Evolutionary conservation across 2,329 filamentous ascomycete genomes (phyloP).

Genomic region (Trichophyton mentagrophytes): DNA sequence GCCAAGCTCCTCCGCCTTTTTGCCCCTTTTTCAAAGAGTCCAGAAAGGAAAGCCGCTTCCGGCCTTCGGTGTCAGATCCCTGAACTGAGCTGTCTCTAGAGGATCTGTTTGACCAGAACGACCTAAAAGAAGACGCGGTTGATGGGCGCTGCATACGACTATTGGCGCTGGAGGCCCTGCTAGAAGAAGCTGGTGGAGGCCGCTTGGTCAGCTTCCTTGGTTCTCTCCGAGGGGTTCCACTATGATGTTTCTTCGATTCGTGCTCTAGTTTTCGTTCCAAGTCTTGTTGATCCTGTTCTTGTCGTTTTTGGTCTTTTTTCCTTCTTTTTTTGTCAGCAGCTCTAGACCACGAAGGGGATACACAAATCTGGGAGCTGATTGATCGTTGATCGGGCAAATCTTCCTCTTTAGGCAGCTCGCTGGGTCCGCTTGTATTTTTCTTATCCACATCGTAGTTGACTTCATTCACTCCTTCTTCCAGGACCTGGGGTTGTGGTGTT

Average conservation of each 20-base stretch:
- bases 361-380: conserved; percentile 13
- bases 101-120: conserved; percentile 11
- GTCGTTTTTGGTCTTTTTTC: conserved; percentile 12
- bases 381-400: conserved; percentile 21
- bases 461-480: not conserved
- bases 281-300: conserved; percentile 13
- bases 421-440: no score
- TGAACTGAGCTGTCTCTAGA: conserved; percentile 12
- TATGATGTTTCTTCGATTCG: conserved; percentile 5
- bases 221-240: conserved; percentile 5
- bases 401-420: conserved; percentile 18
- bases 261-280: conserved; percentile 11
- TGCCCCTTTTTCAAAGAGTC: not conserved
- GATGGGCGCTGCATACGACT: conserved; percentile 10
- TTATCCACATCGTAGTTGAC: not conserved
- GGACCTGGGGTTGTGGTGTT: not conserved
- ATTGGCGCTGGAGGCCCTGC: conserved; percentile 12
- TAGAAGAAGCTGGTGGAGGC: conserved; percentile 9
- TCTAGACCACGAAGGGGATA: conserved; percentile 14
- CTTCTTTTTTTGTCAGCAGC: conserved; percentile 10
- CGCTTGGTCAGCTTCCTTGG: conserved; percentile 13
- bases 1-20: not conserved
- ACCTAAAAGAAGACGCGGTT: conserved; percentile 10
- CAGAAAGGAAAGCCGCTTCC: conserved; percentile 8
- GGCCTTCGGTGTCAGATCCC: conserved; percentile 7